Evolutionary conservation across 768 basidiomycete species (phyloP).

Genomic region (Russula compacta): DNA sequence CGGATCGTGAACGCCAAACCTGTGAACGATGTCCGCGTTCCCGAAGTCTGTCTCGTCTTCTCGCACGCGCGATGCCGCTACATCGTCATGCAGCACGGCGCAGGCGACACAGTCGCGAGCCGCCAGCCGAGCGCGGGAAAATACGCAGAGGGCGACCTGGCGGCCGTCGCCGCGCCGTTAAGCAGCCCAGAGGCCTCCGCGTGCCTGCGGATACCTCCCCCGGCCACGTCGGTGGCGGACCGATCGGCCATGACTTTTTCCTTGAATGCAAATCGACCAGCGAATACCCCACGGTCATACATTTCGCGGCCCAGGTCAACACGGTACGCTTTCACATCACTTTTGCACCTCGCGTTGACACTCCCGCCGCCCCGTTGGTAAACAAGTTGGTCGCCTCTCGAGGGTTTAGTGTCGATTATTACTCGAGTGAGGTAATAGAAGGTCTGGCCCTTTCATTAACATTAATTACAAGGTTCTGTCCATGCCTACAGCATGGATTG

Average conservation of each 20-base stretch:
- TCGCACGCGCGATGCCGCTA: neutral
- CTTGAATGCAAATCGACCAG: no score
- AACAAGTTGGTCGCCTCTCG: no score
- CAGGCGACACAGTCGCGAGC: neutral
- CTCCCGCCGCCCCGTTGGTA: no score
- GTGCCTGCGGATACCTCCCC: neutral
- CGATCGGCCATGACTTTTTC: neutral
- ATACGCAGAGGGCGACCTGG: neutral
- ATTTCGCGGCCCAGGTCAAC: no score
- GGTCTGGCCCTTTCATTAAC: no score
- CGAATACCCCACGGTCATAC: no score
- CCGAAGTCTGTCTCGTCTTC: neutral
- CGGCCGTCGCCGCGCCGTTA: neutral
- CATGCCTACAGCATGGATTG: no score
- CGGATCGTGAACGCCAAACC: neutral
- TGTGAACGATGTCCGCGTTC: neutral
- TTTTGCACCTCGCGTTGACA: no score
- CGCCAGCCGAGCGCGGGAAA: neutral
- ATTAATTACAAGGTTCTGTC: no score
- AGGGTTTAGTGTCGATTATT: no score
- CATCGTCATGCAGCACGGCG: neutral
- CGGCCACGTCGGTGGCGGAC: neutral
- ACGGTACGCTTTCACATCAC: no score
- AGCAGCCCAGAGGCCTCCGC: neutral
- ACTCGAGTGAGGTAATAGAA: no score